A percentile compares a stretch with the other conserved stretches of the same genome.
Conservation (phyloP, 345 rosid genomes). For the Heritiera fomes region DNA sequence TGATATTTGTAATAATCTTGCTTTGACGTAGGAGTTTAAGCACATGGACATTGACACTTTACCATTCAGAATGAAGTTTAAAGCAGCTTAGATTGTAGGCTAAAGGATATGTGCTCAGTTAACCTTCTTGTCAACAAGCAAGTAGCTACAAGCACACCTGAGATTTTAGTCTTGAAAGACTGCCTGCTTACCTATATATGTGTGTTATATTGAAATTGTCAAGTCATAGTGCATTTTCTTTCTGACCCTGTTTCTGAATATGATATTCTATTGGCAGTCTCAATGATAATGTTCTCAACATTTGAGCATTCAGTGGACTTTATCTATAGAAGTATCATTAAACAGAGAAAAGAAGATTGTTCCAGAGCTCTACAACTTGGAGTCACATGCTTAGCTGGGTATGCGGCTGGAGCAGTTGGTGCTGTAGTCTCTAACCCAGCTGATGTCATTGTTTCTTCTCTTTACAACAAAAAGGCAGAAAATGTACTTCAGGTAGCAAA, state of each 20-base stretch:
- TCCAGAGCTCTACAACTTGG: slow-evolving; percentile 65
- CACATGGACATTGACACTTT: background rate
- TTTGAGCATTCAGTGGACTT: slow-evolving; percentile 73
- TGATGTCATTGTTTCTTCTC: slow-evolving; percentile 52
- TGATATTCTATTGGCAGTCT: slow-evolving; percentile 53
- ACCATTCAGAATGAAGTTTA: background rate
- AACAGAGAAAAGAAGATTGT: slow-evolving; percentile 59
- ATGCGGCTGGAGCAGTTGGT: slow-evolving; percentile 71
- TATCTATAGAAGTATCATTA: slow-evolving; percentile 43
- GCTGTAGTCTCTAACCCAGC: slow-evolving; percentile 62
- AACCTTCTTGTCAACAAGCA: background rate
- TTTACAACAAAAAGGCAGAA: slow-evolving; percentile 57
- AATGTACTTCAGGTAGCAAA: slow-evolving; percentile 47
- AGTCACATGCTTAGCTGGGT: slow-evolving; percentile 77
- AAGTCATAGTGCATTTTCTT: background rate
- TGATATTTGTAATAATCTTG: background rate
- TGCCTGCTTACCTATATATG: background rate
- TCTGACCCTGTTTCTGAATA: slow-evolving; percentile 13
- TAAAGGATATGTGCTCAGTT: background rate
- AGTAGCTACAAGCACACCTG: background rate
- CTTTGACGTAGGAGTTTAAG: background rate
- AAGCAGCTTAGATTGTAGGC: background rate
- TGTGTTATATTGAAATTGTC: background rate
- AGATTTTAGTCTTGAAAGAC: slow-evolving; percentile 17
- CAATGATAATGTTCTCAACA: slow-evolving; percentile 72